Base-by-base conservation (phyloP, 257 asterid genomes). In the Echium plantagineum region DNA sequence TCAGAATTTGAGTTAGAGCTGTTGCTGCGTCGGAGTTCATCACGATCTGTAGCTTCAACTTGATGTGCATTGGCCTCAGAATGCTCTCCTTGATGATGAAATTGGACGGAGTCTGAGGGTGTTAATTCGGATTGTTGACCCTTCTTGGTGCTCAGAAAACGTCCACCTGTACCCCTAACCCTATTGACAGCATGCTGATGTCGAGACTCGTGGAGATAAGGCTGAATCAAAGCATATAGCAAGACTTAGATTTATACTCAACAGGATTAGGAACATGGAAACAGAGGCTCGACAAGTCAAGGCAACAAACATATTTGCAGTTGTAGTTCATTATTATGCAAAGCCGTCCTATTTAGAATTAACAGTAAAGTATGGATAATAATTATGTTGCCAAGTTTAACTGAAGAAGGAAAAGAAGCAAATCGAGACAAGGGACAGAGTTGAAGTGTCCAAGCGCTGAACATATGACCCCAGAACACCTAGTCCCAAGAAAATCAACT, bases 121-220 rank as follows among this genome's bases (percentile, higher is more conserved):
- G 47, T 68, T 9, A 78, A 57, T 13, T 74, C 83, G 35, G 81
- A 52, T 32, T 72, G 84, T 70, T 79, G 85, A 49, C 47, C 53
- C 65, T 80, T 81, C 78, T 86, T 85, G 4, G 87, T 73, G 89
- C 97, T 83, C 52, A 93, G 85, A 70, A 93, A 93, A 19, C 97
- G 90, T 20, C 98, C 98, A 2, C 97, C 98, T 0, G 84, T 63
- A 1, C 98, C 98, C 56, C 98, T 80, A 9, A 93, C 96, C 73
- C 98, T 74, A 7, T 93, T 93, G 15, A 93, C 71, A 1, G 98
- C 98, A 53, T 93, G 98, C 47, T 74, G 88, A 69, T 93, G 98
- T 5, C 98, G 88, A 51, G 98, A 93, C 87, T 93, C 97, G 9
- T 93, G 97, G 78, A 93, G 89, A 59, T 93, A 93, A 2, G 98